phyloP scores from a whole-genome alignment of 108 stramenopile species.

The Cylindrotheca closterium region DNA sequence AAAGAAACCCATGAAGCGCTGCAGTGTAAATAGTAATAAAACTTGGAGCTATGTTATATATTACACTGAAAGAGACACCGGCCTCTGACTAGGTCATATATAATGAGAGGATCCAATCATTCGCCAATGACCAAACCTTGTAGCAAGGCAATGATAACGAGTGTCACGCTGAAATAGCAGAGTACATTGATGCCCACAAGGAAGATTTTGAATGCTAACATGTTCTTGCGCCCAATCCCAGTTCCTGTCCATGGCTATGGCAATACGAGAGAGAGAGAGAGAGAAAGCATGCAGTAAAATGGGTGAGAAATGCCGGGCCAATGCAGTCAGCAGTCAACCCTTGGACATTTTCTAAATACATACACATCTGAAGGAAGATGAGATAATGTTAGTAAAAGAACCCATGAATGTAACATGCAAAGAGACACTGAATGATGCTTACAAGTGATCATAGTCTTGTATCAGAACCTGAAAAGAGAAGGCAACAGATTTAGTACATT shows the following conservation, averaged over 20 bases:
- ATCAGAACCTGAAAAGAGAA: slow-evolving; percentile 41
- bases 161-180: slow-evolving; percentile 80
- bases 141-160: slow-evolving; percentile 58
- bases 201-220: slow-evolving; percentile 79
- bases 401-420: not conserved
- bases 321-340: too few species aligned
- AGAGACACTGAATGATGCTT: slow-evolving; percentile 14
- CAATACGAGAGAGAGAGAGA: slow-evolving; percentile 4
- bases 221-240: slow-evolving; percentile 74
- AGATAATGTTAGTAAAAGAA: not conserved
- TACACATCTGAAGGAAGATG: too few species aligned
- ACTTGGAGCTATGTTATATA: too few species aligned
- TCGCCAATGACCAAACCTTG: slow-evolving; percentile 27
- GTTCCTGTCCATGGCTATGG: slow-evolving; percentile 89
- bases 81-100: too few species aligned
- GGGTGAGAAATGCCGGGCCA: too few species aligned
- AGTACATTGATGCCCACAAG: slow-evolving; percentile 82
- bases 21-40: too few species aligned
- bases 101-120: too few species aligned
- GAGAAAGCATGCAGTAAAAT: not conserved
- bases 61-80: too few species aligned
- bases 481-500: too few species aligned
- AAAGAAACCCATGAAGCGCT: too few species aligned
- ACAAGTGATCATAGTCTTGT: slow-evolving; percentile 84
- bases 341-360: too few species aligned